Percentiles rank a stretch among this genome's conserved stretches.
Conservation (phyloP, 805 yeast species). For the Myxozyma melibiosi region DNA sequence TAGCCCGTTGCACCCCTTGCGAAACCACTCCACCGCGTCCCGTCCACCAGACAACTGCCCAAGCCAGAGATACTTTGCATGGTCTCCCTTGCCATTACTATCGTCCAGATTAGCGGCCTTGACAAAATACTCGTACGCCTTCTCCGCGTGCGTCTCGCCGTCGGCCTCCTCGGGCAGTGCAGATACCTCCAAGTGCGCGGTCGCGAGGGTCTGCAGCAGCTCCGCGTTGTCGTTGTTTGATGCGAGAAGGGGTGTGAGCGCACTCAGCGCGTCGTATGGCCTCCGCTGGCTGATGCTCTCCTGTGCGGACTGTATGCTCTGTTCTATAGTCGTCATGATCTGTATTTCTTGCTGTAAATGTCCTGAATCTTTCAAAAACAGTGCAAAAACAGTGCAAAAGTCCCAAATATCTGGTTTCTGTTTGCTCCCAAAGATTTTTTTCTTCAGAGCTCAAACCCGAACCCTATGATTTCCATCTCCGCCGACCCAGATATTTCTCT, state of each 20-base stretch:
- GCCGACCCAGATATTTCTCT: too few species aligned
- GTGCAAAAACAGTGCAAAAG: background rate
- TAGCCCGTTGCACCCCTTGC: conserved; percentile 62
- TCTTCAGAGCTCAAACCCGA: conserved; percentile 1
- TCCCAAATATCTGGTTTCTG: background rate
- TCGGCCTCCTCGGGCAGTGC: conserved; percentile 34
- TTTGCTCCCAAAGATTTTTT: background rate
- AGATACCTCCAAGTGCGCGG: conserved; percentile 75
- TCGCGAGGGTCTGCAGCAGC: conserved; percentile 56
- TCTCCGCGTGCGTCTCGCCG: conserved; percentile 55
- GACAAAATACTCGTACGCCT: conserved; percentile 65
- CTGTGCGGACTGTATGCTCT: conserved; percentile 3
- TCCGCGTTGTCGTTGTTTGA: conserved; percentile 17
- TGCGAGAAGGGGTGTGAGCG: conserved; percentile 2
- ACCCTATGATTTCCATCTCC: conserved; percentile 5
- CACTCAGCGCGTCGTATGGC: conserved; percentile 17
- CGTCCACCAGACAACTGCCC: conserved; percentile 89
- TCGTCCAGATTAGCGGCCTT: conserved; percentile 23
- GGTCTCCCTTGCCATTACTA: conserved; percentile 57
- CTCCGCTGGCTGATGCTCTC: conserved; percentile 4
- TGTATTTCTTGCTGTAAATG: background rate
- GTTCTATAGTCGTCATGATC: background rate
- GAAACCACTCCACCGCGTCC: conserved; percentile 66
- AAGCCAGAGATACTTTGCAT: conserved; percentile 80
- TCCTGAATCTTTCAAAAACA: background rate